phyloP scores from a whole-genome alignment of 768 basidiomycete species.

The Calocybe indica region DNA sequence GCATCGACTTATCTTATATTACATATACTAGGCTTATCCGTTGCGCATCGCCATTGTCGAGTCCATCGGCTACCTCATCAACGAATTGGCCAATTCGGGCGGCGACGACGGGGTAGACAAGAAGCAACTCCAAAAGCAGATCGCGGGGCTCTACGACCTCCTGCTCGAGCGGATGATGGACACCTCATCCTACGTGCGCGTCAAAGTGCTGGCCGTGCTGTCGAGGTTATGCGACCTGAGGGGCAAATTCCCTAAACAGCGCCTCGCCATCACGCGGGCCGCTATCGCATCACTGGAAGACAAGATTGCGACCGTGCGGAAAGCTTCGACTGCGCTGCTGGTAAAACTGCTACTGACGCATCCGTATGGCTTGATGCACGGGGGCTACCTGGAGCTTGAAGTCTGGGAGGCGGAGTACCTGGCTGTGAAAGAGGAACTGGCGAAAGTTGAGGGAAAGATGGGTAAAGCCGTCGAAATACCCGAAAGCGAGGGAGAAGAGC shows the following conservation, averaged over 20 bases:
- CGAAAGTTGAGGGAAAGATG: constrained; percentile 61
- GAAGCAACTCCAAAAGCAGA: constrained; percentile 59
- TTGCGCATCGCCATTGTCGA: constrained; percentile 96
- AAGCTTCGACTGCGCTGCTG: constrained; percentile 72
- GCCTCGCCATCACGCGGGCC: constrained; percentile 67
- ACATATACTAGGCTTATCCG: constrained; percentile 68
- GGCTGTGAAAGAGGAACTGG: constrained; percentile 54
- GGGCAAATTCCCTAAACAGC: constrained; percentile 82
- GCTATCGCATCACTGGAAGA: constrained; percentile 82
- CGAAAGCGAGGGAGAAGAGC: constrained; percentile 19
- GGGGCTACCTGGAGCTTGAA: constrained; percentile 66
- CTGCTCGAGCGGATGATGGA: constrained; percentile 88
- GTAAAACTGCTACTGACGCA: constrained; percentile 77
- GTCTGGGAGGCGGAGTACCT: constrained; percentile 75
- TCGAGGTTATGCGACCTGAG: constrained; percentile 69
- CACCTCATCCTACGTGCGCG: constrained; percentile 83
- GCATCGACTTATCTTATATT: not conserved
- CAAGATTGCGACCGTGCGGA: constrained; percentile 85
- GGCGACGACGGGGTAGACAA: constrained; percentile 29
- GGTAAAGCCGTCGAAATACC: constrained; percentile 53
- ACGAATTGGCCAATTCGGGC: constrained; percentile 60
- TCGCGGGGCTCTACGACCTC: constrained; percentile 74
- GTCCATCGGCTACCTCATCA: constrained; percentile 79
- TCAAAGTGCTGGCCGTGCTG: constrained; percentile 77
- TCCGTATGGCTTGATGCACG: constrained; percentile 81